phyloP scores from a whole-genome alignment of 371 early-diverging fungal genomes.

The Fennellomyces sp. region DNA sequence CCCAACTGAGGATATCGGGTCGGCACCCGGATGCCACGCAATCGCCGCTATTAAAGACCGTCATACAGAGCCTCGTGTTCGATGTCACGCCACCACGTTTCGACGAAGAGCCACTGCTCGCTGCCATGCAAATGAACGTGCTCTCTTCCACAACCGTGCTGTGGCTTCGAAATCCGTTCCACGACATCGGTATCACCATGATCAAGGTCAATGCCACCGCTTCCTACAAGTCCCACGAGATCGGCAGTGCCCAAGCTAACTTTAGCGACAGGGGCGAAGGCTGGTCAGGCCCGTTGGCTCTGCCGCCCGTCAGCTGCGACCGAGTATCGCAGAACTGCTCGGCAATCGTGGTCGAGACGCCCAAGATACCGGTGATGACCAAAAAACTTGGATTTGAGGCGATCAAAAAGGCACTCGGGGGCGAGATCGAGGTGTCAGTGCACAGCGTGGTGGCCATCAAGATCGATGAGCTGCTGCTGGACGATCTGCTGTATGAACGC shows the following conservation, averaged over 20 bases:
- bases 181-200: constrained; percentile 33
- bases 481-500: constrained; percentile 33
- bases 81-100: constrained; percentile 34
- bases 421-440: constrained; percentile 37
- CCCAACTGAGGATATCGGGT: constrained; percentile 36
- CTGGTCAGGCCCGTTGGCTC: constrained; percentile 23
- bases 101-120: constrained; percentile 31
- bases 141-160: constrained; percentile 45
- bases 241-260: constrained; percentile 38
- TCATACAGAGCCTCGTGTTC: constrained; percentile 35
- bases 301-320: constrained; percentile 20
- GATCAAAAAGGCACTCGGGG: constrained; percentile 43
- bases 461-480: constrained; percentile 32
- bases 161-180: constrained; percentile 47
- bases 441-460: constrained; percentile 37
- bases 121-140: constrained; percentile 43
- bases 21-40: constrained; percentile 34
- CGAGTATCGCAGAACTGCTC: constrained; percentile 8
- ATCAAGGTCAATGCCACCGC: constrained; percentile 44
- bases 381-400: constrained; percentile 42
- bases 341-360: constrained; percentile 31
- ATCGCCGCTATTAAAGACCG: constrained; percentile 20
- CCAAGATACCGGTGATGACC: constrained; percentile 42
- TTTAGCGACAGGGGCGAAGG: constrained; percentile 32
- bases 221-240: constrained; percentile 24